A percentile compares a stretch with the other conserved stretches of the same genome.
Evolutionary conservation across 108 stramenopile species (phyloP).

Genomic region (Cyclotella choctawhatcheeana): DNA sequence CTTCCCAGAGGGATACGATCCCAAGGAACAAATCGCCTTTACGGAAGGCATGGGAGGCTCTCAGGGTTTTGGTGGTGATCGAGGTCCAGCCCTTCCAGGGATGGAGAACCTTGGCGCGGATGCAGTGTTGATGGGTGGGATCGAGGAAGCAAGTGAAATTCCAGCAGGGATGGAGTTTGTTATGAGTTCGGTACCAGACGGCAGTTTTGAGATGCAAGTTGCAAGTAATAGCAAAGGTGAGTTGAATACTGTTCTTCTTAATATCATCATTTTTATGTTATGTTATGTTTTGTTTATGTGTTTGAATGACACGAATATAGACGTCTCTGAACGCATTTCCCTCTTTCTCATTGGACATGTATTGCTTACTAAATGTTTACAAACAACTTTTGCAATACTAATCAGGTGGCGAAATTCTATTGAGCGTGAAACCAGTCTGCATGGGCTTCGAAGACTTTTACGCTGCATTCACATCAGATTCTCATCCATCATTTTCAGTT

Average conservation of each 20-base stretch:
- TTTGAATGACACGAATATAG: too few relatives aligned
- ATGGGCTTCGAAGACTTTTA: constrained; percentile 91
- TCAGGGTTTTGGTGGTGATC: constrained; percentile 50
- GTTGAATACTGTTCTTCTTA: too few relatives aligned
- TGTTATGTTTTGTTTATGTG: too few relatives aligned
- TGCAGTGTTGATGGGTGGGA: constrained; percentile 71
- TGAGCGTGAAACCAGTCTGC: constrained; percentile 72
- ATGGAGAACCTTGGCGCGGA: constrained; percentile 83
- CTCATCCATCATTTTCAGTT: constrained; percentile 81
- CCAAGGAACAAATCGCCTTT: constrained; percentile 56
- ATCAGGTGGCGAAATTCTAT: constrained; percentile 34
- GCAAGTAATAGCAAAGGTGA: constrained; percentile 59
- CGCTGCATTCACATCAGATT: constrained; percentile 69
- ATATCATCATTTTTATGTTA: too few relatives aligned
- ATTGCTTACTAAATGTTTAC: neutral
- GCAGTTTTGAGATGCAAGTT: constrained; percentile 60
- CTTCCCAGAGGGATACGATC: constrained; percentile 85
- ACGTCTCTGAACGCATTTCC: too few relatives aligned
- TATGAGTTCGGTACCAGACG: constrained; percentile 79
- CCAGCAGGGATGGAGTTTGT: constrained; percentile 84
- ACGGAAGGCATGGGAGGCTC: constrained; percentile 75
- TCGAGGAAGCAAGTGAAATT: constrained; percentile 65
- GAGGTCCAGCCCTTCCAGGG: constrained; percentile 76
- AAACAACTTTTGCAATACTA: neutral
- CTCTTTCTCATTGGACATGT: neutral